These are phyloP conservation scores for Pisolithus tinctorius DNA, from an alignment of 768 basidiomycete genomes.

Conservation along the genomic window DNA sequence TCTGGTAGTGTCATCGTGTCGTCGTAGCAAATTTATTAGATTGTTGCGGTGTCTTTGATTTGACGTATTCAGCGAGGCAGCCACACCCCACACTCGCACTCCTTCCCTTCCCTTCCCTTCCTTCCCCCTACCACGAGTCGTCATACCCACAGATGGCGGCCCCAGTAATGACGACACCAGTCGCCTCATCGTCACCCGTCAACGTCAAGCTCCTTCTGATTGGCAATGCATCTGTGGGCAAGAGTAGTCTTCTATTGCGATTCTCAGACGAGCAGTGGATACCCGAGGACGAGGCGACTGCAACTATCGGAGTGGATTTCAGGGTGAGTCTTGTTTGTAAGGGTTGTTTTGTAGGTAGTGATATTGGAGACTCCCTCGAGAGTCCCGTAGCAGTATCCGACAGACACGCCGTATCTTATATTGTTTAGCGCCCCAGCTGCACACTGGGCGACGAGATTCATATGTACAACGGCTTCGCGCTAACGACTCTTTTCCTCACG, in stretches of 20 bases:
- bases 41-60: no score
- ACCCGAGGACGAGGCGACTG: slow-evolving; percentile 72
- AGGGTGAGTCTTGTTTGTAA: slow-evolving; percentile 45
- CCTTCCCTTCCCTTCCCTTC: no score
- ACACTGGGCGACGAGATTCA: not conserved
- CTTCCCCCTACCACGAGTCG: no score
- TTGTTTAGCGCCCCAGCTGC: not conserved
- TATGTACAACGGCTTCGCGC: not conserved
- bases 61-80: no score
- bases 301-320: slow-evolving; percentile 83
- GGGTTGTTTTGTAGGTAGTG: not conserved
- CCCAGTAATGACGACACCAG: no score
- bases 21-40: no score
- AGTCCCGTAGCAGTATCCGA: not conserved
- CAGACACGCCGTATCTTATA: no score
- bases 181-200: no score
- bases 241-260: slow-evolving; percentile 85
- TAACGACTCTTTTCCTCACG: slow-evolving; percentile 1
- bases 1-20: no score
- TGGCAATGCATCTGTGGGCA: slow-evolving; percentile 87
- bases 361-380: not conserved
- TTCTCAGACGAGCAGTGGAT: slow-evolving; percentile 97
- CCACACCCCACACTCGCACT: no score
- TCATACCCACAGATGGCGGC: no score
- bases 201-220: slow-evolving; percentile 79